Evolutionary conservation across 495 filamentous ascomycete genomes (phyloP), one percentile per base, ranked within the genome.

Genomic region (Hypoxylon perforatum): DNA sequence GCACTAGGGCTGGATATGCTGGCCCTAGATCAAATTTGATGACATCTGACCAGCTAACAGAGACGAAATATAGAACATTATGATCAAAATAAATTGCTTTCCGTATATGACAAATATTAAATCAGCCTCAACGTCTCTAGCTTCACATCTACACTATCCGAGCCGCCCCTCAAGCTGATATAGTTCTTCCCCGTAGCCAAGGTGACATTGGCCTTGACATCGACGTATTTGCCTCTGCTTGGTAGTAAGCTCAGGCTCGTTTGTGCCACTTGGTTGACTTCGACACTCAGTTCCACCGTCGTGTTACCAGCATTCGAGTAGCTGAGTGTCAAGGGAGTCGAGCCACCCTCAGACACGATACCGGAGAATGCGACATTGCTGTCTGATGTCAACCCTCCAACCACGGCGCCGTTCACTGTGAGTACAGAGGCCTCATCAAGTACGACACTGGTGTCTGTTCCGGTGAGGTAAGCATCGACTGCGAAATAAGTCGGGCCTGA

Each of bases 321-420:
- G 36, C 54, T 70, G 8, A 77, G 47, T 2, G 44, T 48, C 14
- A 74, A 21, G 10, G n/a, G 19, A 17, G 51, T 49, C 9, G 21
- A 42, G 5, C 65, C 57, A 17, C 67, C 69, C 12, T 45, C 47
- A 10, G 65, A 71, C 45, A 66, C 21, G 39, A 76, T 65, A 5
- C 75, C 76, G 5, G 74, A 74, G 47, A 78, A 75, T 11, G 70
- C 72, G n/a, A 75, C 65, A 14, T 54, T 60, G 38, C 74, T 78
- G 30, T 75, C 70, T 14, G 59, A 23, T 14, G 30, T 45, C 36
- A 71, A 22, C 0, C 54, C 57, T 30, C 70, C 73, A n/a, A 75
- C 76, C n/a, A 78, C 76, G 15, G 74, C 74, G 14, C 76, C 71
- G 21, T 76, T 78, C 4, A 18, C 23, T 25, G 74, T 72, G 11